Evolutionary conservation across 2,329 filamentous ascomycete species (phyloP).

Genomic region (Phyllosticta citrichinensis): DNA sequence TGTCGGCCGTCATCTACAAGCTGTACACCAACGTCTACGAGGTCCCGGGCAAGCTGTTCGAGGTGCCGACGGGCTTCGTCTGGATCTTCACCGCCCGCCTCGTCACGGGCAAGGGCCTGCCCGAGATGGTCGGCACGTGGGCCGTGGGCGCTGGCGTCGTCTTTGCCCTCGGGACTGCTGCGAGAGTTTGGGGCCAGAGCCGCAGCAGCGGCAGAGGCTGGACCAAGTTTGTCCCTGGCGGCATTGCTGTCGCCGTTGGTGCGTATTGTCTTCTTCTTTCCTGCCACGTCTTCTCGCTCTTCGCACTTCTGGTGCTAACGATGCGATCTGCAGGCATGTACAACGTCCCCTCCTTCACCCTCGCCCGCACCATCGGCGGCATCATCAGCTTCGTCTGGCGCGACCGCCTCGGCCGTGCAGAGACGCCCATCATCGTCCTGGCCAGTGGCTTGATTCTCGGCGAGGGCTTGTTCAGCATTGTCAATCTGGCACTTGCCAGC

Average conservation of each 20-base stretch:
- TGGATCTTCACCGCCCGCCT: conserved; percentile 95
- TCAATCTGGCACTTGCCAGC: conserved; percentile 76
- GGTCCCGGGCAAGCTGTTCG: conserved; percentile 80
- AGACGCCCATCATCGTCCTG: conserved; percentile 78
- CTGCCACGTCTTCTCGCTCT: background rate
- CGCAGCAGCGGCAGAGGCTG: conserved; percentile 38
- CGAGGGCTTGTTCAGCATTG: conserved; percentile 83
- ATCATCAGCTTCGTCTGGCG: conserved; percentile 70
- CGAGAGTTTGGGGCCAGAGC: conserved; percentile 43
- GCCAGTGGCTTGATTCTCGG: conserved; percentile 85
- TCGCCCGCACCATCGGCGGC: conserved; percentile 78
- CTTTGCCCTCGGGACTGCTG: conserved; percentile 60
- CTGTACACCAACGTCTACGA: conserved; percentile 85
- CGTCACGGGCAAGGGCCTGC: conserved; percentile 82
- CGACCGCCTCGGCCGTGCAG: conserved; percentile 41
- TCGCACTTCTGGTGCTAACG: background rate
- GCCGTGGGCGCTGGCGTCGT: conserved; percentile 63
- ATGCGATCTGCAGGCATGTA: conserved; percentile 62
- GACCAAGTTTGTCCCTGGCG: conserved; percentile 73
- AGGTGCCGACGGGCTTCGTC: conserved; percentile 88
- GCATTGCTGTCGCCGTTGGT: conserved; percentile 92
- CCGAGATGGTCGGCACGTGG: conserved; percentile 72
- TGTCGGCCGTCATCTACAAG: conserved; percentile 79
- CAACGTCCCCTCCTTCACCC: conserved; percentile 90
- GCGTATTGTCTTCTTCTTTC: conserved; percentile 25